Percentiles rank a stretch among this genome's conserved stretches.
phyloP scores from a whole-genome alignment of 331 rosid genomes.

The Stylosanthes scabra region DNA sequence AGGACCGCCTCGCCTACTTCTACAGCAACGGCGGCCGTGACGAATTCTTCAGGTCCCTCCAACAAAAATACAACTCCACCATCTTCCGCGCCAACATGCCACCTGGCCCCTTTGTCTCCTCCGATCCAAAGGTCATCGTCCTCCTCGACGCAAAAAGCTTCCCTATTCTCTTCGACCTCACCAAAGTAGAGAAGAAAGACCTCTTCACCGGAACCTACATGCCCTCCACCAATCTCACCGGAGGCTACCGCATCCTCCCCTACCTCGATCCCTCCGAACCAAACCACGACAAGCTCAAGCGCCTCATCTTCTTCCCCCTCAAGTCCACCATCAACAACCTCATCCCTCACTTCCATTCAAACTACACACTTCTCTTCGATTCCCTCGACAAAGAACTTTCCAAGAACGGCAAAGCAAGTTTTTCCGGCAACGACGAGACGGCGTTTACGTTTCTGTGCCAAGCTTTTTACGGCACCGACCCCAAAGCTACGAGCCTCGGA shows the following conservation, averaged over 20 bases:
- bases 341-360: conserved; percentile 71
- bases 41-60: conserved; percentile 64
- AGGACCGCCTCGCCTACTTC: conserved; percentile 78
- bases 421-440: conserved; percentile 67
- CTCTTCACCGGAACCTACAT: conserved; percentile 87
- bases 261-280: conserved; percentile 94
- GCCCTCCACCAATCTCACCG: conserved; percentile 86
- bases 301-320: conserved; percentile 70
- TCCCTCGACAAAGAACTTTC: conserved; percentile 61
- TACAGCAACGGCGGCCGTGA: conserved; percentile 87
- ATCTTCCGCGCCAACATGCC: conserved; percentile 91
- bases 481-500: conserved; percentile 61
- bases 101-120: conserved; percentile 75
- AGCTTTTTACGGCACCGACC: conserved; percentile 53
- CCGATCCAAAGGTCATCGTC: conserved; percentile 65
- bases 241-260: conserved; percentile 82
- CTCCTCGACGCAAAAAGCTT: conserved; percentile 87
- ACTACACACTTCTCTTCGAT: conserved; percentile 59
- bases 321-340: conserved; percentile 59
- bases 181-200: conserved; percentile 79
- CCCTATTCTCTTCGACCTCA: conserved; percentile 74
- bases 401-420: conserved; percentile 55
- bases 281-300: conserved; percentile 70
- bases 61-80: conserved; percentile 68
- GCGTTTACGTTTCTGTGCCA: conserved; percentile 78